These are phyloP conservation scores for Chaetomiaceae sp. DNA, from an alignment of 2,329 filamentous ascomycete genomes.

Conservation along the genomic window DNA sequence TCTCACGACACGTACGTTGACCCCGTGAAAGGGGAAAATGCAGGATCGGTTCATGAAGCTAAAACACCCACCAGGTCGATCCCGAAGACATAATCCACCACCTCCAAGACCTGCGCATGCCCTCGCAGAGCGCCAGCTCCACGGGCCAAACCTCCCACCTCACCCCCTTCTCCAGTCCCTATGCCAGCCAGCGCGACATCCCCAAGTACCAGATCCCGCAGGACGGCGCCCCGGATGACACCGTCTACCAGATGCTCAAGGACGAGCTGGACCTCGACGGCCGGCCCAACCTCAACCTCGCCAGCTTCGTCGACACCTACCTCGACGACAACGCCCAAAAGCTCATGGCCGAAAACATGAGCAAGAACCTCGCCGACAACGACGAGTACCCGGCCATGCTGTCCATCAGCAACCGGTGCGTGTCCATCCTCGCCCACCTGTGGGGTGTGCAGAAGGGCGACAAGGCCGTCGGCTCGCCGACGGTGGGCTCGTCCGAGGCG, in stretches of 20 bases:
- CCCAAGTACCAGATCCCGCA: constrained; percentile 57
- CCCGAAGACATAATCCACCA: constrained; percentile 52
- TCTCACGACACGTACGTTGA: constrained; percentile 46
- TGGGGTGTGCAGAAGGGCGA: constrained; percentile 60
- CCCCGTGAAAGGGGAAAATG: no score
- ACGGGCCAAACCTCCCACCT: constrained; percentile 45
- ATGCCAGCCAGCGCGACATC: constrained; percentile 50
- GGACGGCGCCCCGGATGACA: constrained; percentile 55
- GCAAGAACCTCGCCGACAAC: constrained; percentile 69
- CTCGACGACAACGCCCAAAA: constrained; percentile 63
- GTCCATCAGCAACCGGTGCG: constrained; percentile 61
- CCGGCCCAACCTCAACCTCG: constrained; percentile 63
- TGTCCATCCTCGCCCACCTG: constrained; percentile 63
- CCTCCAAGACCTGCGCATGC: constrained; percentile 44
- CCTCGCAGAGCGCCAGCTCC: constrained; percentile 36
- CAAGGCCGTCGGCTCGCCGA: constrained; percentile 63
- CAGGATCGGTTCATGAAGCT: no score
- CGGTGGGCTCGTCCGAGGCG: constrained; percentile 67
- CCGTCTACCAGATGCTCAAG: constrained; percentile 60
- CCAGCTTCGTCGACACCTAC: constrained; percentile 67
- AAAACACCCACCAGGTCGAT: constrained; percentile 39
- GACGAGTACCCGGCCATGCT: constrained; percentile 59
- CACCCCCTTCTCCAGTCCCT: constrained; percentile 55
- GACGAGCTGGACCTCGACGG: constrained; percentile 63
- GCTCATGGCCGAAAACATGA: constrained; percentile 63